phyloP scores from a whole-genome alignment of 2,329 filamentous ascomycete species.

The Ceratocystis colombiana region DNA sequence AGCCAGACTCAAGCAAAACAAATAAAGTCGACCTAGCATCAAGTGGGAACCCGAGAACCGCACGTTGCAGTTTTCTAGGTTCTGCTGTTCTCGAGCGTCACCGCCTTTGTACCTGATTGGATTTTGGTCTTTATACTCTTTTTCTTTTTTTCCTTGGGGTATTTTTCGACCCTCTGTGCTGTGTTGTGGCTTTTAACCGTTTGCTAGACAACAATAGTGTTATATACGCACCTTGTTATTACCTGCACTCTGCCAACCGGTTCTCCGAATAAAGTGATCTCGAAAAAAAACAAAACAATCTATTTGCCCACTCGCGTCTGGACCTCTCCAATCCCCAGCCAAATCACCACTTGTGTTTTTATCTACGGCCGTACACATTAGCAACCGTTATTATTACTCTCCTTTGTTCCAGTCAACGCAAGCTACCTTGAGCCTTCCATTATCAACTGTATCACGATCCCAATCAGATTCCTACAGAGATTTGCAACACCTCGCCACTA shows the following conservation, averaged over 20 bases:
- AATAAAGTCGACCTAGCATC: slow-evolving; percentile 16
- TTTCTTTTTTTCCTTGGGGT: slow-evolving; percentile 17
- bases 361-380: background rate
- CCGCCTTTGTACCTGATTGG: slow-evolving; percentile 24
- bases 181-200: slow-evolving; percentile 1
- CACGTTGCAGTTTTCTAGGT: slow-evolving; percentile 9
- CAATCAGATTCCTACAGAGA: background rate
- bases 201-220: slow-evolving; percentile 6
- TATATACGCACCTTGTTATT: slow-evolving; percentile 13
- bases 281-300: slow-evolving; percentile 1
- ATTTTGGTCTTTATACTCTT: slow-evolving; percentile 21
- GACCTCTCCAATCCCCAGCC: background rate
- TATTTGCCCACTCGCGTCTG: background rate
- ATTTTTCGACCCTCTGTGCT: slow-evolving; percentile 3
- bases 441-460: background rate
- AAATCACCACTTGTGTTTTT: background rate
- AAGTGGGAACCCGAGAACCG: slow-evolving; percentile 12
- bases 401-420: background rate
- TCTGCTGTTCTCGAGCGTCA: slow-evolving; percentile 20
- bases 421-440: background rate
- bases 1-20: background rate
- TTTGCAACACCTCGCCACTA: background rate
- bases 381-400: background rate
- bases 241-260: background rate
- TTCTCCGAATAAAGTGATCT: background rate